phyloP scores from a whole-genome alignment of 1,139 yeast species.

The Saccharomyces hybrid region DNA sequence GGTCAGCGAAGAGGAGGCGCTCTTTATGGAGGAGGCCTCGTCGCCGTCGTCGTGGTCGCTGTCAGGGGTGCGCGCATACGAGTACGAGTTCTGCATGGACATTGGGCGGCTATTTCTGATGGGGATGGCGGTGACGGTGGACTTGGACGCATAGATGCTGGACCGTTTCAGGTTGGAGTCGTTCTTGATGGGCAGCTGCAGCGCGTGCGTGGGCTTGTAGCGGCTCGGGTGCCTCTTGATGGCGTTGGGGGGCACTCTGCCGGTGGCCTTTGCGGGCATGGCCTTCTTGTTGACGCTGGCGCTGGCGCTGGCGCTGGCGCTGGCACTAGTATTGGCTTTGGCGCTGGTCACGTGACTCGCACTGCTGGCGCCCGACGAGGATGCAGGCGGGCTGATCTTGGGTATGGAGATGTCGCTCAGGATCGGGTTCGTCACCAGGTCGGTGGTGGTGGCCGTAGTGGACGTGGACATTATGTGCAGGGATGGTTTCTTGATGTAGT shows the following conservation, averaged over 20 bases:
- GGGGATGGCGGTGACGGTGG: conserved; percentile 31
- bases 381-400: conserved; percentile 5
- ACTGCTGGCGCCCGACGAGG: no score
- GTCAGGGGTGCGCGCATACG: neutral
- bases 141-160: conserved; percentile 30
- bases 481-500: neutral
- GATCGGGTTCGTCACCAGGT: conserved; percentile 27
- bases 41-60: conserved; percentile 1
- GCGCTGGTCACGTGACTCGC: neutral
- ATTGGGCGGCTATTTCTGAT: conserved; percentile 15
- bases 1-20: conserved; percentile 35
- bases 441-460: conserved; percentile 18
- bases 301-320: neutral
- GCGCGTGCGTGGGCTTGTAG: conserved; percentile 1
- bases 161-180: conserved; percentile 26
- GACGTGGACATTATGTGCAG: neutral
- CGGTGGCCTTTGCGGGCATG: no score
- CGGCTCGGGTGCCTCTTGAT: neutral
- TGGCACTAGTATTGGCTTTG: neutral
- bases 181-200: conserved; percentile 22
- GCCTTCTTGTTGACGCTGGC: neutral
- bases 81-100: neutral
- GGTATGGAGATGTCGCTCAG: conserved; percentile 24
- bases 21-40: conserved; percentile 17
- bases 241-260: neutral